These are phyloP conservation scores for Talaromyces sp. DNA, from an alignment of 2,329 filamentous ascomycete genomes.

Conservation along the genomic window DNA sequence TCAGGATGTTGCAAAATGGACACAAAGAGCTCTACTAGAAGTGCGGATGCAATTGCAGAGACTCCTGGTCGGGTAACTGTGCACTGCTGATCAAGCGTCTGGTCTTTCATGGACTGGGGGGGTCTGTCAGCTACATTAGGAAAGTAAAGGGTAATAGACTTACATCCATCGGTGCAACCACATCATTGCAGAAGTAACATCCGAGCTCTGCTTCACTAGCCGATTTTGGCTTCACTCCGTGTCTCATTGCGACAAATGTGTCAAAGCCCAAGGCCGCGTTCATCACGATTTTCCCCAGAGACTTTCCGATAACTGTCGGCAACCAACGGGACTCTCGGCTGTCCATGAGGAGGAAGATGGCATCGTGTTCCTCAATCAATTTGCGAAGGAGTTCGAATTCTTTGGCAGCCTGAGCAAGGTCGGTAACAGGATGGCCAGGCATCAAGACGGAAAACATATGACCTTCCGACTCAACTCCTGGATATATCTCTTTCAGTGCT, in stretches of 20 bases:
- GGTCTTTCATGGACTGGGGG: slow-evolving; percentile 78
- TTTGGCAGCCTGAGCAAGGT: slow-evolving; percentile 64
- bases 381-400: slow-evolving; percentile 73
- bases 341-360: slow-evolving; percentile 94
- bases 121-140: neutral
- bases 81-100: slow-evolving; percentile 95
- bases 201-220: slow-evolving; percentile 68
- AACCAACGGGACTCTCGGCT: slow-evolving; percentile 92
- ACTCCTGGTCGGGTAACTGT: slow-evolving; percentile 93
- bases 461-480: slow-evolving; percentile 77
- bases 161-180: slow-evolving; percentile 89
- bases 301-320: slow-evolving; percentile 93
- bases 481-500: slow-evolving; percentile 80
- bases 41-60: slow-evolving; percentile 84
- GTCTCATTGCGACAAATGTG: slow-evolving; percentile 94
- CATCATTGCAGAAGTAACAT: slow-evolving; percentile 98
- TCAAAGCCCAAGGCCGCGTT: slow-evolving; percentile 96
- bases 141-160: slow-evolving; percentile 39
- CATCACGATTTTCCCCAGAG: slow-evolving; percentile 88
- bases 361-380: slow-evolving; percentile 82
- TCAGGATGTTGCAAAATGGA: slow-evolving; percentile 82
- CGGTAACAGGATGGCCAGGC: slow-evolving; percentile 83
- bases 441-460: slow-evolving; percentile 86
- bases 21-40: slow-evolving; percentile 84
- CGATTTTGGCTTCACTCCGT: slow-evolving; percentile 64